Conservation (phyloP, 2,329 filamentous ascomycete species). For the Amylocarpus encephaloides region DNA sequence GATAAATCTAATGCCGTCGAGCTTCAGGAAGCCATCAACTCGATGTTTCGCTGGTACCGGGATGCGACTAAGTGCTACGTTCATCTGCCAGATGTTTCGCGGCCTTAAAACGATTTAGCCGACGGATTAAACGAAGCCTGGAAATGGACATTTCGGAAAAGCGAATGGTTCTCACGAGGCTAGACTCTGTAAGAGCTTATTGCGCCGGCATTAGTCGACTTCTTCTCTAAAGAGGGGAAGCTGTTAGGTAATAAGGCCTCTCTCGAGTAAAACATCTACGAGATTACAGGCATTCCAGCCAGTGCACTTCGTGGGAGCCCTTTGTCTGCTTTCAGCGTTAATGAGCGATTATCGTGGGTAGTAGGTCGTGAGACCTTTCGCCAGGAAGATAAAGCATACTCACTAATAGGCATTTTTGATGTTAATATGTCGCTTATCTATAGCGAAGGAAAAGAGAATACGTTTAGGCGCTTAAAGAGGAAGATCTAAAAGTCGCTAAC, state of each 20-base stretch:
- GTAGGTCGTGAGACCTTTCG: conserved; percentile 21
- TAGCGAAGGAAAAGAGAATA: neutral
- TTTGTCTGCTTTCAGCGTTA: conserved; percentile 6
- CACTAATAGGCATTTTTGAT: no score
- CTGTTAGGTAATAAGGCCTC: conserved; percentile 12
- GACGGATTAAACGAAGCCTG: no score
- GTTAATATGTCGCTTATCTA: no score
- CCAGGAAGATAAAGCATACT: no score
- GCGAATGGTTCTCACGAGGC: no score
- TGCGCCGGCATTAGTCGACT: conserved; percentile 9
- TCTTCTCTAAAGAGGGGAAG: conserved; percentile 7
- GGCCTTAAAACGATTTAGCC: neutral
- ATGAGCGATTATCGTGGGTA: conserved; percentile 34
- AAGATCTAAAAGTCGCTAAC: no score
- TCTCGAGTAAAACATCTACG: conserved; percentile 8
- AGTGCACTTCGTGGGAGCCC: conserved; percentile 7
- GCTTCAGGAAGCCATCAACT: no score
- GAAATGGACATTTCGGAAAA: conserved; percentile 6
- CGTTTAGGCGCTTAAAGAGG: no score
- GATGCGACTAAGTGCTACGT: conserved; percentile 15
- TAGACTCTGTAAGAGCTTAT: no score
- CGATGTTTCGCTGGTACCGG: no score
- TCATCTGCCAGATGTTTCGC: conserved; percentile 4
- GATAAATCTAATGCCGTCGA: no score
- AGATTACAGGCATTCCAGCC: conserved; percentile 10